phyloP scores from a whole-genome alignment of 495 filamentous ascomycete species.

The Neurospora sp. region DNA sequence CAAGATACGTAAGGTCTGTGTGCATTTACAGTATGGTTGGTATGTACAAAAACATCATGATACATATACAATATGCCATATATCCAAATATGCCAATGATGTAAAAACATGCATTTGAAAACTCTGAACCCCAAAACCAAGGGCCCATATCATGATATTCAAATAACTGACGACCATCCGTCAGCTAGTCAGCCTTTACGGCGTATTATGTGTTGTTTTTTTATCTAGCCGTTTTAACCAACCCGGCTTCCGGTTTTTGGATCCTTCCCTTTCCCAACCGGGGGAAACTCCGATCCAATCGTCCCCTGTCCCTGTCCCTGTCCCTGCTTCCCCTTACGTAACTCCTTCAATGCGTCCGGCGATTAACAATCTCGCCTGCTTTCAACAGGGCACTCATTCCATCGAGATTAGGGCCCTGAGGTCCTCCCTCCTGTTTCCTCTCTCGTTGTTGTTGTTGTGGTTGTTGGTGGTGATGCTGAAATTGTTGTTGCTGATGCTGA shows the following conservation, averaged over 20 bases:
- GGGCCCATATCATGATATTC: neutral
- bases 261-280: neutral
- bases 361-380: slow-evolving; percentile 45
- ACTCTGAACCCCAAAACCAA: neutral
- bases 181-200: neutral
- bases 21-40: neutral
- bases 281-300: neutral
- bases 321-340: slow-evolving; percentile 5
- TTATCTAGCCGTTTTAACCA: neutral
- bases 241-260: neutral
- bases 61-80: no score
- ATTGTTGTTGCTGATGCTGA: neutral
- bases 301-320: slow-evolving; percentile 6
- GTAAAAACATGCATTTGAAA: neutral
- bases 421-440: slow-evolving; percentile 5
- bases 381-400: slow-evolving; percentile 44
- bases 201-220: neutral
- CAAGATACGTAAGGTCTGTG: neutral
- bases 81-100: neutral
- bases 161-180: neutral
- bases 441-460: neutral
- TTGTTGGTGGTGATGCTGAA: neutral
- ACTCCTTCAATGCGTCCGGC: slow-evolving; percentile 18
- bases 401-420: slow-evolving; percentile 20
- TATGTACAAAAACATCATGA: neutral